Evolutionary conservation across 345 rosid genomes (phyloP), one percentile per base, ranked within the genome.

Genomic region (Eucalyptus paniculata): DNA sequence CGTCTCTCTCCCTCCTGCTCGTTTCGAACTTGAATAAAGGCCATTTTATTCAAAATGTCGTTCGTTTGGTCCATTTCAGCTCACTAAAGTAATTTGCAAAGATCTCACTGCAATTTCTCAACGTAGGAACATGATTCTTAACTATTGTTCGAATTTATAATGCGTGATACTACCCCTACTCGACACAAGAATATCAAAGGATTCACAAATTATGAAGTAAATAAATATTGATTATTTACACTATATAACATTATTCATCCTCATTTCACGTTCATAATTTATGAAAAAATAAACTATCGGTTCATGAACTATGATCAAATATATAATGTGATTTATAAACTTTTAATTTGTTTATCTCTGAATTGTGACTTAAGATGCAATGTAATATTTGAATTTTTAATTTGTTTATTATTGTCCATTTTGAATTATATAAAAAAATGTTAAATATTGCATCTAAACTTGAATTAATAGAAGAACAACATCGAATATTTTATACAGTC

Each of bases 281-380:
- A 56, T 56, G 5, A 8, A 8, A 53, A 19, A 53, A 53, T 53
- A 8, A 53, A 53, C 4, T 21, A 53, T 0, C 0, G 2, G 2
- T 53, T 4, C 5, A 8, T 53, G 11, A 53, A 53, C 1, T 53
- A 8, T 19, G 0, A 8, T 19, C 0, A 4, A 53, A 53, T 19
- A 53, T 53, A 0, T 4, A 19, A 21, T 21, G 11, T 53, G 11
- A 18, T 51, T 51, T 51, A 18, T 51, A 7, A 51, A 18, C 2
- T 51, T 51, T 51, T 51, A 51, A 51, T 51, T 51, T 51, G 1
- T 18, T 18, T 1, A 0, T 51, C 23, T 51, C 4, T 18, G 0
- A 51, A 18, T 0, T 0, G 1, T 18, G 54, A 51, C 23, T 18
- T 51, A 18, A 51, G 9, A 0, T 51, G 4, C 9, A 51, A 51